Base-by-base conservation (phyloP, 1,284 basidiomycete genomes). In the Phlebopus sp. region DNA sequence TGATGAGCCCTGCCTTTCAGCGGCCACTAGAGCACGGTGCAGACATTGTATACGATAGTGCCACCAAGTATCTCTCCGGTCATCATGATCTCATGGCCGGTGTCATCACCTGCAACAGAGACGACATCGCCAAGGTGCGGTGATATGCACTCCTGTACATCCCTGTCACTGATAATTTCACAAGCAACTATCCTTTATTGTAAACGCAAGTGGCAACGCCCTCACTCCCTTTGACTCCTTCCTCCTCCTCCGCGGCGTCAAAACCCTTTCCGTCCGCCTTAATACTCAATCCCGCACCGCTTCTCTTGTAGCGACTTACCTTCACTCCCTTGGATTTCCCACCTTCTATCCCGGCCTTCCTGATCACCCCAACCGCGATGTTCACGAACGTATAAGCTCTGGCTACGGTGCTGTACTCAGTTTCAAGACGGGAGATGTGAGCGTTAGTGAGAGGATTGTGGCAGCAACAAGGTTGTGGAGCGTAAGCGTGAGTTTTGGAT, bases 11-110 rank as follows among this genome's bases (percentile, higher is more conserved):
- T 9, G 99, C 98, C 70, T 79, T 99, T 15, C 95, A 97, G 70
- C 78, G 95, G 46, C 97, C 97, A 2, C 80, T 99, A 44, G 93
- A 98, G 64, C 86, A 97, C 52, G 97, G 97, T 23, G 92, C 90
- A 39, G 97, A 99, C 64, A 84, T 99, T 44, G 95, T 97, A 14
- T 99, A 99, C 65, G 97, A 99, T 69, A 96, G 92, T 51, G 97
- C 86, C 9, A 99, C 97, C 35, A 99, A 99, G 70, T 99, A 98
- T 69, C 79, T 99, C 43, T 92, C 89, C 45, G 97, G 97, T 4
- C 97, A 99, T 68, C 97, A 99, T 71, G 97, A 99, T 67, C 82
- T 99, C 53, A 99, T 99, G 97, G 97, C 97, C 0, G 94, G 94
- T 54, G 82, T 92, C 45, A 89, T 97, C 54, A 89, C 87, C 25